These are phyloP conservation scores for Phytopythium helicoides DNA, from an alignment of 352 stramenopile genomes.

Conservation along the genomic window DNA sequence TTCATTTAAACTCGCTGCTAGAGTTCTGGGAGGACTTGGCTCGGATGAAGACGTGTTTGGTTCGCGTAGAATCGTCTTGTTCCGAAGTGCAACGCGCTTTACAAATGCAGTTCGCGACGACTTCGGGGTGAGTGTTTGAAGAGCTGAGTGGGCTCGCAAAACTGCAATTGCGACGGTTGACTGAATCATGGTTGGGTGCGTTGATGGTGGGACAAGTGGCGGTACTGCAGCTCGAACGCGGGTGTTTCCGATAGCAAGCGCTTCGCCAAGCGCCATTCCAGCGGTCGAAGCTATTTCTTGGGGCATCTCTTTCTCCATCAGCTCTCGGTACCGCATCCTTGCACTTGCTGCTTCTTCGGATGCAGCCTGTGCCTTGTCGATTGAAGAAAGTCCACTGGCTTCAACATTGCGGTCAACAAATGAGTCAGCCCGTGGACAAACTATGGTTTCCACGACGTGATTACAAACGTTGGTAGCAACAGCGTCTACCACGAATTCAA, in stretches of 20 bases:
- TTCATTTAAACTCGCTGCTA: constrained; percentile 3
- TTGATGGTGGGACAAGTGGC: constrained; percentile 34
- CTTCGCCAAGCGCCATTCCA: constrained; percentile 21
- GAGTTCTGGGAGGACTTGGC: constrained; percentile 5
- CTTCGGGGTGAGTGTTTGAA: constrained; percentile 38
- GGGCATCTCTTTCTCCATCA: constrained; percentile 31
- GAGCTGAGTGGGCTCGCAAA: constrained; percentile 22
- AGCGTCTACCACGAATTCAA: constrained; percentile 69
- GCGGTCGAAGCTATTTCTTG: constrained; percentile 25
- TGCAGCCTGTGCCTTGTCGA: background rate
- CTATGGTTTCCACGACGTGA: constrained; percentile 40
- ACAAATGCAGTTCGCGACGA: constrained; percentile 47
- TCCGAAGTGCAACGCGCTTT: constrained; percentile 37
- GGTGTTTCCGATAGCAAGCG: constrained; percentile 25
- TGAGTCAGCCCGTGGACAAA: constrained; percentile 34
- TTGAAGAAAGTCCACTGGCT: background rate
- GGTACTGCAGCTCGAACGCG: constrained; percentile 28
- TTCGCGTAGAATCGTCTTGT: constrained; percentile 43
- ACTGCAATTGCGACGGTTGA: constrained; percentile 31
- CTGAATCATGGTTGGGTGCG: constrained; percentile 30
- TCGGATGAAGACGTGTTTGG: constrained; percentile 11
- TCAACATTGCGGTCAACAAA: constrained; percentile 26
- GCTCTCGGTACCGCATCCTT: constrained; percentile 26
- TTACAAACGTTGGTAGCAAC: constrained; percentile 64
- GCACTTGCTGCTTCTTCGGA: background rate